Percentiles rank a stretch among this genome's conserved stretches.
Evolutionary conservation across 768 basidiomycete genomes (phyloP).

Genomic region (Mycena haematopus): DNA sequence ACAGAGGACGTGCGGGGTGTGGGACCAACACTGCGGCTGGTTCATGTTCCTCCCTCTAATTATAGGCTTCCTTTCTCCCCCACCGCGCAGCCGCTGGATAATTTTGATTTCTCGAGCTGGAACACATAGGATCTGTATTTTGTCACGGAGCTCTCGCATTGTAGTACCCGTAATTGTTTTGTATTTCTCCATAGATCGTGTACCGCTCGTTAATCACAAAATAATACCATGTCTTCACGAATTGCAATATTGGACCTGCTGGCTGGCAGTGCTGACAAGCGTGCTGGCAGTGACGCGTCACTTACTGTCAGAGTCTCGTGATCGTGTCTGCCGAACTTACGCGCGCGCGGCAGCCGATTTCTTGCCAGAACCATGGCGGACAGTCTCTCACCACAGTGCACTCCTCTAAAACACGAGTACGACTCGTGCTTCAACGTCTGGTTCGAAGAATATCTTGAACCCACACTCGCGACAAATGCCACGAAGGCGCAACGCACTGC

Average conservation of each 20-base stretch:
- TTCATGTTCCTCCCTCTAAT: slow-evolving; percentile 20
- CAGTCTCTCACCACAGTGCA: slow-evolving; percentile 85
- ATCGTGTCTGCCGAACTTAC: slow-evolving; percentile 16
- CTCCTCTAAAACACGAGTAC: slow-evolving; percentile 86
- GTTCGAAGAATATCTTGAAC: slow-evolving; percentile 97
- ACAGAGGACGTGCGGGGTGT: slow-evolving; percentile 11
- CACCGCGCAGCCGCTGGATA: slow-evolving; percentile 20
- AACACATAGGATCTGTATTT: slow-evolving; percentile 9
- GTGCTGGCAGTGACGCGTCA: slow-evolving; percentile 7
- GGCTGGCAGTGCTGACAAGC: too few species aligned
- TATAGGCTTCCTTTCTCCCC: slow-evolving; percentile 18
- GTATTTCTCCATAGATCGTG: slow-evolving; percentile 13
- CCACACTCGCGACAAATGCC: slow-evolving; percentile 57
- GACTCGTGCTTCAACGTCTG: slow-evolving; percentile 97
- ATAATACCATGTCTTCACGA: background rate
- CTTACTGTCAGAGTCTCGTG: slow-evolving; percentile 12
- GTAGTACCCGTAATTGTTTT: slow-evolving; percentile 17
- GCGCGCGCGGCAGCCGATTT: background rate
- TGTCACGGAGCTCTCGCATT: slow-evolving; percentile 4
- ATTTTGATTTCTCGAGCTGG: slow-evolving; percentile 18
- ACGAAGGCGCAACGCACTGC: slow-evolving; percentile 54
- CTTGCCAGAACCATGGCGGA: slow-evolving; percentile 62
- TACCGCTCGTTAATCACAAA: background rate
- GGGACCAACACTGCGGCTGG: slow-evolving; percentile 27
- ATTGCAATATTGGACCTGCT: background rate